Conservation (phyloP, 306 rosid genomes). For the Cucumis cinereus region DNA sequence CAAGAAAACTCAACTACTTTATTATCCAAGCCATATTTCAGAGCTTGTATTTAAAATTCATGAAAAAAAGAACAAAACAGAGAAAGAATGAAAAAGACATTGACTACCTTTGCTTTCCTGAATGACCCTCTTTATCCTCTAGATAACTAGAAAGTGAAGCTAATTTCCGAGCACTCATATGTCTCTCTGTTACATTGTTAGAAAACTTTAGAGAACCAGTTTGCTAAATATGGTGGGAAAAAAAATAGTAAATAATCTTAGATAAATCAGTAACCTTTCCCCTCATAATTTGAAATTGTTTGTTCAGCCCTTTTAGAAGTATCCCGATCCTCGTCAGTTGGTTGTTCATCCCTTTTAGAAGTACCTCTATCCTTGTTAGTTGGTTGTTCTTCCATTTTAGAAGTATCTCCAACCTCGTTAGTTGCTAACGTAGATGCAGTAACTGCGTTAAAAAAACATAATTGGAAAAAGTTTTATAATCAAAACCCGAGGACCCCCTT, state of each 20-base stretch:
- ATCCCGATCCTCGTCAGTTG: conserved; percentile 16
- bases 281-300: conserved; percentile 30
- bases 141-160: conserved; percentile 31
- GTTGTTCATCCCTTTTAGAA: conserved; percentile 26
- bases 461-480: not conserved
- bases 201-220: conserved; percentile 13
- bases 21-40: not conserved
- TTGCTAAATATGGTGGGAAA: conserved; percentile 4
- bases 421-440: conserved; percentile 13
- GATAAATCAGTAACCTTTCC: conserved; percentile 37
- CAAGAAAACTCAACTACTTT: not conserved
- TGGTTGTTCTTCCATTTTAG: not conserved
- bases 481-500: not conserved
- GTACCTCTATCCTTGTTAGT: conserved; percentile 9
- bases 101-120: conserved; percentile 67
- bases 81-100: not conserved
- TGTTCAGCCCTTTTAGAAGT: conserved; percentile 25
- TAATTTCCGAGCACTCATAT: conserved; percentile 31
- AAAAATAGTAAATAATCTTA: not conserved
- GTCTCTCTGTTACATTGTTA: conserved; percentile 29
- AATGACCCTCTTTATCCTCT: conserved; percentile 43
- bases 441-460: conserved; percentile 13
- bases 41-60: not conserved
- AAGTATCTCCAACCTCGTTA: not conserved
- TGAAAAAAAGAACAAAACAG: not conserved